These are phyloP conservation scores for Polytolypa hystricis DNA, from an alignment of 2,329 filamentous ascomycete species.

Conservation along the genomic window DNA sequence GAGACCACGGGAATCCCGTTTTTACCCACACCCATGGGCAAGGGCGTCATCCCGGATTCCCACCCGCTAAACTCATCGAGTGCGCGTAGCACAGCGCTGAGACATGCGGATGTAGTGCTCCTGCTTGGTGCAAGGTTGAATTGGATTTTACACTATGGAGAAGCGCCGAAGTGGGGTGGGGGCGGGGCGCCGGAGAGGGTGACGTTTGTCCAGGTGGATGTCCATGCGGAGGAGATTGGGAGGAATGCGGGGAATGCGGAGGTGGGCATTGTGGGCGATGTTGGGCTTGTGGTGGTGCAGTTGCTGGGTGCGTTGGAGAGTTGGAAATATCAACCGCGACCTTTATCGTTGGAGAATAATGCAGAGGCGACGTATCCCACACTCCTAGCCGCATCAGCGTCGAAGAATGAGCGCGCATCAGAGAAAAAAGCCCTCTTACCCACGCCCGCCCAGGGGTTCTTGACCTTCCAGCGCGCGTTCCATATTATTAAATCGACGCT, in stretches of 20 bases:
- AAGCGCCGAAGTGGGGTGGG: constrained; percentile 43
- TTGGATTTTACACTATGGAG: constrained; percentile 49
- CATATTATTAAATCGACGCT: constrained; percentile 42
- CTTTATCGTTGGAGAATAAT: too few relatives aligned
- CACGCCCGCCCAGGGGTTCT: constrained; percentile 25
- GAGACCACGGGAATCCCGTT: constrained; percentile 42
- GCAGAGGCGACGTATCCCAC: constrained; percentile 25
- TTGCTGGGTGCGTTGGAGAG: constrained; percentile 30
- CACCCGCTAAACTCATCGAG: constrained; percentile 43
- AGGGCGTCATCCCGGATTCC: constrained; percentile 45
- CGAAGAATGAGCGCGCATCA: constrained; percentile 39
- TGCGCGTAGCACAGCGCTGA: constrained; percentile 43
- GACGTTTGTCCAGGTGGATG: constrained; percentile 46
- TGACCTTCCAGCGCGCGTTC: constrained; percentile 43
- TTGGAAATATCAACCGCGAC: constrained; percentile 34
- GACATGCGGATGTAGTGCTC: constrained; percentile 44
- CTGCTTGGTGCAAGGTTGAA: constrained; percentile 46
- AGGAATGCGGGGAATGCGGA: constrained; percentile 39
- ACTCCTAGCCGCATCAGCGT: constrained; percentile 20
- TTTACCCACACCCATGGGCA: constrained; percentile 49
- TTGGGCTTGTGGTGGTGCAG: constrained; percentile 39
- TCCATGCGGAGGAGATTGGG: constrained; percentile 44
- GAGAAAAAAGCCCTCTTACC: constrained; percentile 30
- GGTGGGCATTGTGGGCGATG: constrained; percentile 42
- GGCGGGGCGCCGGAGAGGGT: constrained; percentile 22